Evolutionary conservation across 129 eudicot genomes (phyloP), one percentile per base, ranked within the genome.

Genomic region (Ambrosia trifida): DNA sequence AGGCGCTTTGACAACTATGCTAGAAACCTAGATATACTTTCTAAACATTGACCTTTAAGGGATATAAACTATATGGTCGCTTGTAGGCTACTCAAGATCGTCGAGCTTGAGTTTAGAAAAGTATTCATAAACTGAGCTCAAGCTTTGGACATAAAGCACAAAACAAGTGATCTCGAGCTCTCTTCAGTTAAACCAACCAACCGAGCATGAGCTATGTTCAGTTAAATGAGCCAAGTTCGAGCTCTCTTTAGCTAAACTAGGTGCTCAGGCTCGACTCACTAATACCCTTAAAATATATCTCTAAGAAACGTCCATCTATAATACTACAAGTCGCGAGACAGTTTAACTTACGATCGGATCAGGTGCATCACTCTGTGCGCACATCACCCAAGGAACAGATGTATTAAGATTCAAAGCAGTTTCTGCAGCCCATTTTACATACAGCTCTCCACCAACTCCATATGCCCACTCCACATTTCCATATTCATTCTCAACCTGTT

Each of bases 301-400:
- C 20, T 13, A 18, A 1, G 32, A 64, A 32, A 61, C 45, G 33
- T 60, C 3, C 14, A 13, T 13, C 7, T 28, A 40, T 24, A 72
- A 17, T 16, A 38, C 11, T 12, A 30, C 43, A 9, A 38, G 43
- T 59, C 65, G 43, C 11, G 46, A 52, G 45, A 40, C 24, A 38
- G 13, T 3, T 66, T 24, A 74, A 79, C 89, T 76, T 84, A 86
- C 96, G 58, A 89, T 76, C 24, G 96, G 90, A 82, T 89, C 96
- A 41, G 93, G 96, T 67, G 93, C 93, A 80, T 86, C 93, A 40
- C 62, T 61, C 64, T 89, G 96, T 51, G 72, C 30, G n/a, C 96
- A 89, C 96, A 89, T 89, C 83, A 89, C 93, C 96, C 96, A 89
- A 53, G 95, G 96, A 83, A 89, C 90, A 57, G 80, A 68, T 56